phyloP scores from a whole-genome alignment of 2,329 filamentous ascomycete genomes.

The Huntiella savannae region DNA sequence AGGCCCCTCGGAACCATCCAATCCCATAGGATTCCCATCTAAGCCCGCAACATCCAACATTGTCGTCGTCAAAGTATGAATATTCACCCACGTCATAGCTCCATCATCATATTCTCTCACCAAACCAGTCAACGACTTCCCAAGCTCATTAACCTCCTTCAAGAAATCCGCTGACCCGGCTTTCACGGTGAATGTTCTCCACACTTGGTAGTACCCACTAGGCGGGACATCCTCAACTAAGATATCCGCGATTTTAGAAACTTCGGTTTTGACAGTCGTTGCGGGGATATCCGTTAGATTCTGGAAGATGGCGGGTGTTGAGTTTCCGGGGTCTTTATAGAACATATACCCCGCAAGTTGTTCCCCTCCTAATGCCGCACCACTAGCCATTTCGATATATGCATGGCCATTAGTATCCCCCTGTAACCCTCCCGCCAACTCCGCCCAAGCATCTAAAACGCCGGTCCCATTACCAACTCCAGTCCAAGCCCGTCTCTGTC shows the following conservation, averaged over 20 bases:
- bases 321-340: slow-evolving; percentile 12
- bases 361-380: too few relatives aligned
- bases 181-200: slow-evolving; percentile 6
- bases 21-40: slow-evolving; percentile 22
- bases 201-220: slow-evolving; percentile 1
- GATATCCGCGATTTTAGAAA: not conserved
- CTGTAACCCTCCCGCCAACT: too few relatives aligned
- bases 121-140: slow-evolving; percentile 18
- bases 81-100: slow-evolving; percentile 15
- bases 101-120: slow-evolving; percentile 9
- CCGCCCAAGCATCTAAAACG: too few relatives aligned
- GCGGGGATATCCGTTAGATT: not conserved
- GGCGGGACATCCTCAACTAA: not conserved
- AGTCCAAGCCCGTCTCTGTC: too few relatives aligned
- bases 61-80: slow-evolving; percentile 22
- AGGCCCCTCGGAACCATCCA: slow-evolving; percentile 16
- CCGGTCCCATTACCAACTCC: too few relatives aligned
- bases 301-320: not conserved
- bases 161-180: slow-evolving; percentile 17
- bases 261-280: not conserved
- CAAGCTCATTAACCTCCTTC: slow-evolving; percentile 14
- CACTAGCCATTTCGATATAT: too few relatives aligned
- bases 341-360: too few relatives aligned
- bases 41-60: slow-evolving; percentile 19
- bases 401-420: too few relatives aligned